Base-by-base conservation (phyloP, 495 filamentous ascomycete species). In the Penicillium desertorum region DNA sequence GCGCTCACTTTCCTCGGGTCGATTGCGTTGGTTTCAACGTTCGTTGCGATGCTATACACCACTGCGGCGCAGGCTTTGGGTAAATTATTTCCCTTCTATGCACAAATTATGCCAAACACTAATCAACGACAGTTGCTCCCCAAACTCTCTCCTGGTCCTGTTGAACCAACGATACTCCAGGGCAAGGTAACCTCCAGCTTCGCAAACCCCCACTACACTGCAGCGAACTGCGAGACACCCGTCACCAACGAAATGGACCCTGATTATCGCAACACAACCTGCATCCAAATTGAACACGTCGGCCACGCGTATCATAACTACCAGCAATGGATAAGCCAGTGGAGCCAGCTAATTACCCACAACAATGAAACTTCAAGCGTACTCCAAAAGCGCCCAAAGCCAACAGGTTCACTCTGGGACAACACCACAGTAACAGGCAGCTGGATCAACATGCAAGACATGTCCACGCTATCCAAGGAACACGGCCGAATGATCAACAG, bases 41-140 rank as follows among this genome's bases (percentile, higher is more conserved):
- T 91, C 23, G 75, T 81, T 3, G 81, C 85, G 9, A 83, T 86
- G 73, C 69, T 91, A 8, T 92, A 91, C 62, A 89, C 87, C 2
- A 88, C 88, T 8, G 88, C 88, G 0, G 85, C 86, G 0, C 84
- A 89, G 61, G 84, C 87, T 4, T 64, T 91, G 50, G 78, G 79
- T 81, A 56, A 46, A 65, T 50, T 3, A 1, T 20, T 45, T 7
- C 17, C 8, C 2, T n/a, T 55, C n/a, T 11, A 44, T 44, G 9
- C 2, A 2, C 16, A 2, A n/a, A 34, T 17, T 12, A 42, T 22
- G 17, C 12, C 20, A 20, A n/a, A 30, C 12, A 39, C 54, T 54
- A 30, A 51, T 16, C 27, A 10, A 12, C 5, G 16, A 29, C 52
- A 76, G 86, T 91, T 0, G 77, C 86, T 20, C 89, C 89, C 89